Base-by-base conservation (phyloP, 225 moss, liverwort and hornwort species). In the Bryum argenteum region DNA sequence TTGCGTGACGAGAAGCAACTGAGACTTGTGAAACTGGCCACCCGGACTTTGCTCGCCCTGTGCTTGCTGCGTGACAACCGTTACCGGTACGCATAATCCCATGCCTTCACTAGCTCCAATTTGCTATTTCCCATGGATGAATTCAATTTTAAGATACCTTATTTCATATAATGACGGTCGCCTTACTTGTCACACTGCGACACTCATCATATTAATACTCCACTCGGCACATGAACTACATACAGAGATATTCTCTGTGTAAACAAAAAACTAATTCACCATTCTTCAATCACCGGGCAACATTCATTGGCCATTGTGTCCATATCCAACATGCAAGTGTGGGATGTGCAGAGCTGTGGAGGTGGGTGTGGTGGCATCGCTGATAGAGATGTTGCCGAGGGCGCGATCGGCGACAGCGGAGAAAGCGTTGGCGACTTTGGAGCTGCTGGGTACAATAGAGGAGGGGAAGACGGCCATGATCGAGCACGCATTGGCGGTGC, bases 341-440 rank as follows among this genome's bases (percentile, higher is more conserved):
- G 16, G 6, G 11, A 17, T 48, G 48, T 18, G 1, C 78, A 87
- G 87, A 56, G 87, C 87, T 43, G 81, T 87, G 6, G 84, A 84
- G 53, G 84, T 79, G 10, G 87, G 78, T 2, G 84, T 67, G 47
- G 79, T 84, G 42, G 81, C 77, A 0, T 84, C 87, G 4, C 64
- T 87, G 0, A 26, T 87, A 0, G 87, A 87, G 58, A 81, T 87
- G 84, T 72, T 87, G 11, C 81, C 84, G 0, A 55, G 76, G 56
- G 81, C 84, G 5, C 81, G 81, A 6, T 84, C 87, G 0, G 87
- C 87, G 3, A 69, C 87, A 1, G 87, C 84, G 0, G 87, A 87
- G 71, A 87, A 84, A 72, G 84, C 87, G 13, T 52, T 87, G 44
- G 87, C 87, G 3, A 84, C 81, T 10, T 22, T 87, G 41, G 87